Evolutionary conservation across 768 basidiomycete genomes (phyloP).

Genomic region (Coprinopsis marcescibilis): DNA sequence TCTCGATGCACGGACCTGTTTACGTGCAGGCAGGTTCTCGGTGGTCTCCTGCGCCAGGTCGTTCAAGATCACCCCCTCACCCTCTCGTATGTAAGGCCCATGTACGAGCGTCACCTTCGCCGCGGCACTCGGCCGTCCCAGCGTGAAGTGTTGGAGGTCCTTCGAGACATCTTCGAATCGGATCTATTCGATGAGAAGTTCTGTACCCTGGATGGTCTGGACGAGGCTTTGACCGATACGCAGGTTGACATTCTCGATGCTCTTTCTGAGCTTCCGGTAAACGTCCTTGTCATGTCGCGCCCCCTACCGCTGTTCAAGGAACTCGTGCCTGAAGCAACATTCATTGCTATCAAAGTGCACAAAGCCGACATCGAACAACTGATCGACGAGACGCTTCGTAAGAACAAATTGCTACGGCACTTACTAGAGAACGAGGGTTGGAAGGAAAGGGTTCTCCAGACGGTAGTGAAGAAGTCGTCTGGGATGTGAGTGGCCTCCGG

Average conservation of each 20-base stretch:
- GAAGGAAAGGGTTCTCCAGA: too few species aligned
- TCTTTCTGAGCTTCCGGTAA: neutral
- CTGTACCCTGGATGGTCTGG: neutral
- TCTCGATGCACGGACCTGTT: neutral
- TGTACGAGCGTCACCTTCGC: too few species aligned
- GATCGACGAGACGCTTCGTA: neutral
- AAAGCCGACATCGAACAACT: neutral
- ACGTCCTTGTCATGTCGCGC: neutral
- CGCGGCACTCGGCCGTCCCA: too few species aligned
- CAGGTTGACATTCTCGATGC: neutral
- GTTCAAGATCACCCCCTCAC: neutral
- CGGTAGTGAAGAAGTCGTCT: neutral
- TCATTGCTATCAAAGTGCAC: neutral
- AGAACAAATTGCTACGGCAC: neutral
- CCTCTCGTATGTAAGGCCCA: neutral
- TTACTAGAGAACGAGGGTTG: too few species aligned
- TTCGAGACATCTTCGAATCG: too few species aligned
- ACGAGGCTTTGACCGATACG: neutral
- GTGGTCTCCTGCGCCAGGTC: neutral
- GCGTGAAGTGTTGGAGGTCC: too few species aligned
- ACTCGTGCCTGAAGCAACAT: neutral
- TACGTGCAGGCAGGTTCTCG: neutral
- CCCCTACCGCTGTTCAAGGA: neutral
- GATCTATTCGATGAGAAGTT: too few species aligned
- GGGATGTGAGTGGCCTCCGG: neutral